Base-by-base conservation (phyloP, 2,329 filamentous ascomycete genomes). In the Berkeleyomyces rouxiae region DNA sequence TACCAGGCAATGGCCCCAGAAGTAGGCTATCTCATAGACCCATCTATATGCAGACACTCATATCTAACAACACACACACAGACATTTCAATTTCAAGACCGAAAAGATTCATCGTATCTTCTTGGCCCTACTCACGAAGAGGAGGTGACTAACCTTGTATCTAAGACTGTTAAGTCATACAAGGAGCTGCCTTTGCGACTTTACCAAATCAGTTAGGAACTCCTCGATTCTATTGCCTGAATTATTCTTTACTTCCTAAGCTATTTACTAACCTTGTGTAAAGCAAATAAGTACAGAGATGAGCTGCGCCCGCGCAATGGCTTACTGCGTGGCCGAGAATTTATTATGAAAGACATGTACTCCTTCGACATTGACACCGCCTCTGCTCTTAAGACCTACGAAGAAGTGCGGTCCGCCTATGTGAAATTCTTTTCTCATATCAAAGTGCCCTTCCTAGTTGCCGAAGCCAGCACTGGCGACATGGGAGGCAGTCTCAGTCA, bases 291-390 rank as follows among this genome's bases (percentile, higher is more conserved):
- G 73, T 99, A 97, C 70, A 84, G 93, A 58, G 93, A 99, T 74
- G 93, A 99, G 73, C 81, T 86, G 63, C 82, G 93, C 36, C 93
- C 93, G 23, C 82, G 93, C 40, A 88, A 95, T 68, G 93, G 93
- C 10, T 78, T 99, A 1, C 77, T 99, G 7, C 84, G 93, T 7
- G 87, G 89, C 0, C 84, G 90, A 65, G 93, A 99, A 70, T 99
- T 99, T 69, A 75, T 90, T 68, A 99, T 99, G 93, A 99, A 99
- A 73, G 93, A 99, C 72, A 80, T 99, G 0, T 99, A 99, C 72
- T 96, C 91, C 0, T 99, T 99, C 70, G 93, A 99, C 70, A 75
- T 79, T 43, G 85, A 79, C 3, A 71, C 78, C 0, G 74, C 81
- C 36, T 75, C 81, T n/a, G 92, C 92, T 1, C 76, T 91, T n/a